Conservation (phyloP, 768 basidiomycete genomes). For the Tricholoma matsutake region DNA sequence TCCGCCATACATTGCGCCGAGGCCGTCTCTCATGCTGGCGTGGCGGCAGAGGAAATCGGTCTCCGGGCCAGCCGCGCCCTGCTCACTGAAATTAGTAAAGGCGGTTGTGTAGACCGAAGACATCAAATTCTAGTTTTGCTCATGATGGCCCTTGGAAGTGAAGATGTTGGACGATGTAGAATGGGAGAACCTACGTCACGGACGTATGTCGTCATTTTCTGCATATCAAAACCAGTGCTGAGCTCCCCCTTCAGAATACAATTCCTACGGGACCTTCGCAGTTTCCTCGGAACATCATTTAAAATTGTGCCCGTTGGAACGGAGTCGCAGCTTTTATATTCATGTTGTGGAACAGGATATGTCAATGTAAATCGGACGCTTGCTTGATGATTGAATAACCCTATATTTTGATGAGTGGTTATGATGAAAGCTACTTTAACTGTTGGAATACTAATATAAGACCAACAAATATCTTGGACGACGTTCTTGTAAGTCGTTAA, state of each 20-base stretch:
- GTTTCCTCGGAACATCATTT: slow-evolving; percentile 90
- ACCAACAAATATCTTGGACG: neutral
- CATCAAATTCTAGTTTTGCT: slow-evolving; percentile 85
- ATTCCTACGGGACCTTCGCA: slow-evolving; percentile 78
- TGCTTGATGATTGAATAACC: slow-evolving; percentile 28
- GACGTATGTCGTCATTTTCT: slow-evolving; percentile 53
- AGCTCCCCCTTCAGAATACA: slow-evolving; percentile 61
- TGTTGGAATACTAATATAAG: neutral
- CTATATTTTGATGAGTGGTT: neutral
- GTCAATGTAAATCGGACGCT: slow-evolving; percentile 82
- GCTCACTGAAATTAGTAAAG: slow-evolving; percentile 71
- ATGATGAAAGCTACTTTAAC: neutral
- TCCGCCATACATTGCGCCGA: slow-evolving; percentile 86
- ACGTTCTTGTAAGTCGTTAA: no score
- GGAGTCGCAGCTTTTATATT: slow-evolving; percentile 68
- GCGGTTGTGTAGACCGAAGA: slow-evolving; percentile 88
- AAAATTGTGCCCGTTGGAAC: slow-evolving; percentile 72
- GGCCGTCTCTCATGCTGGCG: slow-evolving; percentile 75
- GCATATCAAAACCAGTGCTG: slow-evolving; percentile 4
- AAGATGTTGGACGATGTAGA: slow-evolving; percentile 88
- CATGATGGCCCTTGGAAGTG: slow-evolving; percentile 95
- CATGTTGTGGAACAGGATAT: slow-evolving; percentile 92
- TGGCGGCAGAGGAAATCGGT: slow-evolving; percentile 92
- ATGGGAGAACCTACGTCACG: slow-evolving; percentile 82
- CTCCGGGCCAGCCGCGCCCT: slow-evolving; percentile 76